Evolutionary conservation across 352 stramenopile species (phyloP).

Genomic region (Phytophthora pluvialis): DNA sequence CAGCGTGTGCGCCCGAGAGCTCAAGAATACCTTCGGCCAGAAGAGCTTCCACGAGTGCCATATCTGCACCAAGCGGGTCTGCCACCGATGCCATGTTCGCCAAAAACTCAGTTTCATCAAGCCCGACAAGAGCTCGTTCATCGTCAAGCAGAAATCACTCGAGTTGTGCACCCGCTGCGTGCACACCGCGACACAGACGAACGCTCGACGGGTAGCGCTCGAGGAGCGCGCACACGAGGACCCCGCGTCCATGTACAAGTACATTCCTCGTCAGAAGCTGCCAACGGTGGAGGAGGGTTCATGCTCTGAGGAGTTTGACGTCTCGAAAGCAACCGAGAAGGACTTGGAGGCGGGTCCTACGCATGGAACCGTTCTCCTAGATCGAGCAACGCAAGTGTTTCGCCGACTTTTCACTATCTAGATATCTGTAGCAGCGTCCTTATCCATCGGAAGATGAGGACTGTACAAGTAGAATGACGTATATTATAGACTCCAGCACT

Average conservation of each 20-base stretch:
- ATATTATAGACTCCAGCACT: not conserved
- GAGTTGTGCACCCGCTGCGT: slow-evolving; percentile 43
- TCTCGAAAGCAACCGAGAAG: slow-evolving; percentile 12
- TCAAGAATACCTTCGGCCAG: slow-evolving; percentile 25
- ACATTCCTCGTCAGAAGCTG: slow-evolving; percentile 15
- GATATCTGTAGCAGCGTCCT: not conserved
- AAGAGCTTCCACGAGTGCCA: slow-evolving; percentile 32
- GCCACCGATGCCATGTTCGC: slow-evolving; percentile 35
- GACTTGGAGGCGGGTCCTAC: slow-evolving; percentile 1
- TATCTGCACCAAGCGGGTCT: slow-evolving; percentile 36
- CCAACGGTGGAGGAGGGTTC: slow-evolving; percentile 1
- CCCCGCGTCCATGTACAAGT: slow-evolving; percentile 35
- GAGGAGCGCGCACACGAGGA: slow-evolving; percentile 34
- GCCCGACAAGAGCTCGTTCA: slow-evolving; percentile 18
- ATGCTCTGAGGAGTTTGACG: slow-evolving; percentile 27
- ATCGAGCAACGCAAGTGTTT: slow-evolving; percentile 27
- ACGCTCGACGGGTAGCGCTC: slow-evolving; percentile 34
- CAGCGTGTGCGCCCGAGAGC: slow-evolving; percentile 30
- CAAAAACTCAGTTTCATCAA: slow-evolving; percentile 41
- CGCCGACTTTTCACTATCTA: slow-evolving; percentile 15
- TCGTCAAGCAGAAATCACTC: slow-evolving; percentile 32
- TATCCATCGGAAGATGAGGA: slow-evolving; percentile 26
- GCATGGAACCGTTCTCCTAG: slow-evolving; percentile 9
- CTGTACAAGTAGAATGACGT: slow-evolving; percentile 2
- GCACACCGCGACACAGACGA: slow-evolving; percentile 37